Base-by-base conservation (phyloP, 2,329 filamentous ascomycete species). In the Aspergillus caelatus region DNA sequence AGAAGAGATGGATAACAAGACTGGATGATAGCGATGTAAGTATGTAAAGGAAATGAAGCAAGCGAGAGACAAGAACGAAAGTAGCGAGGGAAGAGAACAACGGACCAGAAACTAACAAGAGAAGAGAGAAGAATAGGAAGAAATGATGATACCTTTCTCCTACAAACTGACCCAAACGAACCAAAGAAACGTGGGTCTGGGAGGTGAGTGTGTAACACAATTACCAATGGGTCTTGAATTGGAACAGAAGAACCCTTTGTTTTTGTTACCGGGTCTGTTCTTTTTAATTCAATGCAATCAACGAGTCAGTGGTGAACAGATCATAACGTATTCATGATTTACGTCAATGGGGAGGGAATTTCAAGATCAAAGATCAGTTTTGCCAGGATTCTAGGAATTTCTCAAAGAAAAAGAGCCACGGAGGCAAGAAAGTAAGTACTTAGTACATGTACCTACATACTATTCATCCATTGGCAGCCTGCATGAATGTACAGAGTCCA, bases 101-200 rank as follows among this genome's bases (percentile, higher is more conserved):
- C 58, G 52, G 43, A 54, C 61, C 43, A 43, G 36, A 54, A 50
- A 57, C 19, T 39, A 30, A 60, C 54, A 56, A 59, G 54, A 59
- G 46, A 34, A 58, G 52, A 64, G 30, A 48, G 57, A 61, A 58
- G 48, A 58, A 64, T 56, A 63, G 41, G 54, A 63, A 57, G 64
- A 62, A 62, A 63, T 60, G 57, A 65, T 63, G 57, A 62, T 67
- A 71, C 63, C 62, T 66, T 67, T 67, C 63, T 65, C 30, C 52
- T 54, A 54, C 52, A 34, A 62, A 54, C 32, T 55, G 52, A 55
- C 21, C 52, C 52, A 55, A 62, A 48, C 39, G 34, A 41, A n/a
- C 39, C 39, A 53, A 43, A 52, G 64, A 58, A 62, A 60, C 61
- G 64, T 63, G 57, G 59, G 68, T 63, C 62, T 55, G 46, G 46